These are phyloP conservation scores for Alternaria dauci DNA, from an alignment of 2,329 filamentous ascomycete species.

Conservation along the genomic window DNA sequence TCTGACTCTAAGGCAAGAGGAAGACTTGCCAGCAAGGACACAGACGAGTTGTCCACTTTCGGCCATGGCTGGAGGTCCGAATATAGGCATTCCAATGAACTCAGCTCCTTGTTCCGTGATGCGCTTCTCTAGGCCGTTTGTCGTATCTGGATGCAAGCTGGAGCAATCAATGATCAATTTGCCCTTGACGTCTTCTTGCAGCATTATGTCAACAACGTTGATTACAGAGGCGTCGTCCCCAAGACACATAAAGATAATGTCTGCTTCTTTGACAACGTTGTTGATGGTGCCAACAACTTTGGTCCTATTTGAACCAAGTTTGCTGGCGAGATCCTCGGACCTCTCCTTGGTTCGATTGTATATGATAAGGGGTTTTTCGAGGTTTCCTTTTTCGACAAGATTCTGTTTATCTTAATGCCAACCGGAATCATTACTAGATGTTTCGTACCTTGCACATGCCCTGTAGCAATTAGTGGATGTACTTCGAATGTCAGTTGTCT, in stretches of 20 bases:
- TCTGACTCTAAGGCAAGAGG: conserved; percentile 69
- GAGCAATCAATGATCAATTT: conserved; percentile 90
- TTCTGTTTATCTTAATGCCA: conserved; percentile 62
- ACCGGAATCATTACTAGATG: too few species aligned
- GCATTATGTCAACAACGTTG: conserved; percentile 65
- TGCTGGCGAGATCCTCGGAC: conserved; percentile 68
- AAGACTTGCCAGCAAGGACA: conserved; percentile 73
- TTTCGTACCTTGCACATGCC: conserved; percentile 70
- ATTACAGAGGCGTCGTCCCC: conserved; percentile 79
- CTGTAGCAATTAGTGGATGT: conserved; percentile 54
- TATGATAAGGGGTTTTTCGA: conserved; percentile 75
- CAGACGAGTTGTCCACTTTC: conserved; percentile 75
- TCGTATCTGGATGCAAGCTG: conserved; percentile 85
- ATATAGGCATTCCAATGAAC: conserved; percentile 79
- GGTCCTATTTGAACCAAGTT: conserved; percentile 68
- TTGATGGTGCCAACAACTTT: conserved; percentile 69
- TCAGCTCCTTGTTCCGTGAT: conserved; percentile 68
- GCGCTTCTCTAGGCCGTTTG: conserved; percentile 68
- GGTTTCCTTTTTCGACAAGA: conserved; percentile 76
- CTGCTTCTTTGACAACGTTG: conserved; percentile 72
- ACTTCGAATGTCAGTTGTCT: conserved; percentile 14
- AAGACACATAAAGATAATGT: conserved; percentile 84
- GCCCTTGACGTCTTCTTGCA: conserved; percentile 65
- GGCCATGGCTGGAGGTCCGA: conserved; percentile 76
- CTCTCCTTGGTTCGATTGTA: conserved; percentile 80